Conservation (phyloP, 176 grass and related monocot genomes). For the Bothriochloa decipiens region DNA sequence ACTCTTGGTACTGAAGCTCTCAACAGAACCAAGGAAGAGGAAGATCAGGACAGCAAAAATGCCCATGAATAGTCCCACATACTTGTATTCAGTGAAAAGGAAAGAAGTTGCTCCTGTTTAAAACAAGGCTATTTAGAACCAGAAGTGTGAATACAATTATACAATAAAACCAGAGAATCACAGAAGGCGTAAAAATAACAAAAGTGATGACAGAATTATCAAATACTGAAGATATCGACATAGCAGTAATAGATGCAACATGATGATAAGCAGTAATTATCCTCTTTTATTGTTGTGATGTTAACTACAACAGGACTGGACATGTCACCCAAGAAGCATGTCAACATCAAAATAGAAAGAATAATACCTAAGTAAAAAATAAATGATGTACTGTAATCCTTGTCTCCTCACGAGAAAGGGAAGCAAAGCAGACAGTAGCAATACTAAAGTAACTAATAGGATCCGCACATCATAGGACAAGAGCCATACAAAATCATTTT, state of each 20-base stretch:
- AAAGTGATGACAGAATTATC: background rate
- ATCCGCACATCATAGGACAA: background rate
- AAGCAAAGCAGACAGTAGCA: background rate
- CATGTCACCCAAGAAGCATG: background rate
- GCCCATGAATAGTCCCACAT: slow-evolving; percentile 85
- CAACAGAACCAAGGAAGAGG: slow-evolving; percentile 91
- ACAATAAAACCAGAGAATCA: background rate
- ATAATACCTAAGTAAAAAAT: background rate
- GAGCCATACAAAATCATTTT: background rate
- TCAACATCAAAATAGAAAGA: background rate
- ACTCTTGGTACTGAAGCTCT: slow-evolving; percentile 85
- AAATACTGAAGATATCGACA: background rate
- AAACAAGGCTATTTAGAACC: slow-evolving; percentile 18
- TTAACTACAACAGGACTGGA: background rate
- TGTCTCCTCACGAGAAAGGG: background rate
- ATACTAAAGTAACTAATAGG: slow-evolving; percentile 2
- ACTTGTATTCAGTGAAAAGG: slow-evolving; percentile 89
- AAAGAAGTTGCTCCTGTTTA: slow-evolving; percentile 93
- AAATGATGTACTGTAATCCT: background rate
- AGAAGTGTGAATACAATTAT: slow-evolving; percentile 20
- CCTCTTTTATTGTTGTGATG: background rate
- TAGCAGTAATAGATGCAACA: background rate
- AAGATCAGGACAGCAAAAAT: slow-evolving; percentile 86
- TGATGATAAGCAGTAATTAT: background rate
- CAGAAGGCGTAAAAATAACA: background rate